These are phyloP conservation scores for Vaccinium darrowii DNA, from an alignment of 148 eudicot species.

Conservation along the genomic window DNA sequence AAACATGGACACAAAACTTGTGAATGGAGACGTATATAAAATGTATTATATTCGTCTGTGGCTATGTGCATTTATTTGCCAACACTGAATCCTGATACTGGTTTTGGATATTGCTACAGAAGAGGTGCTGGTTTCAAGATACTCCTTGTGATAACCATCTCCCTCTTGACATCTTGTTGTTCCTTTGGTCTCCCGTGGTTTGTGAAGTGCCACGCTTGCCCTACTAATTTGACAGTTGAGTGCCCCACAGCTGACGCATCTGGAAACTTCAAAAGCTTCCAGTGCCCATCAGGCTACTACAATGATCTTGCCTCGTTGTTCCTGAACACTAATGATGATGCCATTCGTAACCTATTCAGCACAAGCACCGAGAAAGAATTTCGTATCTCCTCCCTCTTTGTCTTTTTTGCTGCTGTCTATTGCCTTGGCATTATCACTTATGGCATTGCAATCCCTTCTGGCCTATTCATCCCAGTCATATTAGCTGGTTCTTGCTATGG, in stretches of 20 bases:
- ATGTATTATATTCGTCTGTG: not conserved
- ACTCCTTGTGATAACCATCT: slow-evolving; percentile 45
- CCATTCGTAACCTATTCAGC: slow-evolving; percentile 65
- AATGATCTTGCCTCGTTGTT: slow-evolving; percentile 79
- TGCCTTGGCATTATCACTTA: slow-evolving; percentile 67
- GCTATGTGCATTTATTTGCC: not conserved
- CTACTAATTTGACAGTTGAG: slow-evolving; percentile 29
- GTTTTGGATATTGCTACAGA: slow-evolving; percentile 32
- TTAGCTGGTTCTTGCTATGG: slow-evolving; percentile 83
- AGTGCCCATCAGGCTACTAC: slow-evolving; percentile 62
- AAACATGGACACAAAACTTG: not conserved
- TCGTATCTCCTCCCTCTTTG: slow-evolving; percentile 37
- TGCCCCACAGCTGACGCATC: slow-evolving; percentile 65
- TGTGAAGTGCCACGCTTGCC: slow-evolving; percentile 61
- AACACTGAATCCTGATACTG: not conserved
- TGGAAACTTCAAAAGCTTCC: slow-evolving; percentile 65
- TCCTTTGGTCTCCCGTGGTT: slow-evolving; percentile 67
- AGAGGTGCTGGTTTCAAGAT: slow-evolving; percentile 56
- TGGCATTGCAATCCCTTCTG: slow-evolving; percentile 81
- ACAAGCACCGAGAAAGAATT: slow-evolving; percentile 40
- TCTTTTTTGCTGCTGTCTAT: slow-evolving; percentile 44
- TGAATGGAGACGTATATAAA: not conserved
- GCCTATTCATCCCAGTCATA: slow-evolving; percentile 81
- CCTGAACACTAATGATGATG: slow-evolving; percentile 75
- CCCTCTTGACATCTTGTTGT: slow-evolving; percentile 62